Conservation (phyloP, 345 rosid species). For the Noccaea bulbosa region DNA sequence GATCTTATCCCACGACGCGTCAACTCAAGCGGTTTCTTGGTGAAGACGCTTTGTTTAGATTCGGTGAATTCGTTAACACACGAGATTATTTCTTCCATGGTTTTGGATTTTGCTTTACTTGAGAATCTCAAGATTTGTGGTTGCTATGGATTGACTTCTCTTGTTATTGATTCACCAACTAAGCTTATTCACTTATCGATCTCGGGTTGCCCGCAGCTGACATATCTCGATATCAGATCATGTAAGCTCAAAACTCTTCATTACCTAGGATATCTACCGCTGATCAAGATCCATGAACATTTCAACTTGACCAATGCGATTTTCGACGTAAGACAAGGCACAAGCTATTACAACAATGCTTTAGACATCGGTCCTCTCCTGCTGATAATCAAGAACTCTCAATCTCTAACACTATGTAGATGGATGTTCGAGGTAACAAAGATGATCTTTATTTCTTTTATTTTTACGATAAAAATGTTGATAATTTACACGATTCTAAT, state of each 20-base stretch:
- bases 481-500: background rate
- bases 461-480: background rate
- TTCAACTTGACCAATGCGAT: constrained; percentile 56
- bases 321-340: constrained; percentile 60
- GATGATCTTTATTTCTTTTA: background rate
- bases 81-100: constrained; percentile 55
- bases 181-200: constrained; percentile 56
- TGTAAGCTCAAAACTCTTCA: constrained; percentile 50
- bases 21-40: constrained; percentile 43
- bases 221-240: constrained; percentile 48
- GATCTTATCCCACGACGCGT: constrained; percentile 32
- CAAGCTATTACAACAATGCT: constrained; percentile 24
- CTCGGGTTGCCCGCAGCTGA: constrained; percentile 48
- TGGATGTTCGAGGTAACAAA: constrained; percentile 65
- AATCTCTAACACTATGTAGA: constrained; percentile 56
- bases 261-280: constrained; percentile 52
- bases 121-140: constrained; percentile 56
- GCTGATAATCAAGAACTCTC: constrained; percentile 60
- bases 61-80: constrained; percentile 51
- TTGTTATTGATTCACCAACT: constrained; percentile 51
- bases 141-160: constrained; percentile 49
- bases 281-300: constrained; percentile 53
- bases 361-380: constrained; percentile 47
- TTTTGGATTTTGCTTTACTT: constrained; percentile 49
- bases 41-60: constrained; percentile 55